phyloP scores from a whole-genome alignment of 1,284 basidiomycete genomes.

The Leucoagaricus sp. region DNA sequence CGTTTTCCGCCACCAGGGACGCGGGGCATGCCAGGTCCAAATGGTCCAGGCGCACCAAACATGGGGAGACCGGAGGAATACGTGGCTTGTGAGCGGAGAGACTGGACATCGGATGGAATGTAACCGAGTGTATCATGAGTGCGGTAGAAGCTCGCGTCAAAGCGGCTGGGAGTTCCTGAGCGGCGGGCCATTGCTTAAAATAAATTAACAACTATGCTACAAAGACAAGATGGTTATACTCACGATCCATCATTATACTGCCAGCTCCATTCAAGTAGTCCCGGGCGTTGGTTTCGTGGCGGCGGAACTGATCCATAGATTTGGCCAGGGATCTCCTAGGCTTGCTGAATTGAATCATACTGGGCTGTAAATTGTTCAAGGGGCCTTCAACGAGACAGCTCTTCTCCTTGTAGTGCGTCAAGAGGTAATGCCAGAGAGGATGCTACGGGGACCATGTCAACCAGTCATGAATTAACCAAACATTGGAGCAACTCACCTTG shows the following conservation, averaged over 20 bases:
- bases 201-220: slow-evolving; percentile 15
- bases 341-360: slow-evolving; percentile 99
- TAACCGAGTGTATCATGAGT: slow-evolving; percentile 94
- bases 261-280: slow-evolving; percentile 53
- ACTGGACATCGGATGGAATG: slow-evolving; percentile 94
- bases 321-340: slow-evolving; percentile 84
- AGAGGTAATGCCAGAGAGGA: slow-evolving; percentile 96
- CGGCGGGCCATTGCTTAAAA: slow-evolving; percentile 46
- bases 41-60: slow-evolving; percentile 72
- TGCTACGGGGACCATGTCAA: slow-evolving; percentile 59
- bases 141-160: slow-evolving; percentile 93
- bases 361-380: slow-evolving; percentile 93
- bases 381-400: slow-evolving; percentile 94
- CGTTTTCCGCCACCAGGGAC: slow-evolving; percentile 66
- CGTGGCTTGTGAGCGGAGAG: slow-evolving; percentile 91
- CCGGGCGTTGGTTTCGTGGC: slow-evolving; percentile 85
- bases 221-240: slow-evolving; percentile 23
- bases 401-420: slow-evolving; percentile 99
- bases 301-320: slow-evolving; percentile 88
- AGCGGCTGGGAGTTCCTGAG: slow-evolving; percentile 86
- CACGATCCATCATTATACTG: slow-evolving; percentile 47
- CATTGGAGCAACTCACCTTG: slow-evolving; percentile 66
- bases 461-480: slow-evolving; percentile 13
- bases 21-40: slow-evolving; percentile 63
- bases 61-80: slow-evolving; percentile 89